These are phyloP conservation scores for Dorcoceras hygrometricum DNA, from an alignment of 257 asterid genomes.

Conservation along the genomic window DNA sequence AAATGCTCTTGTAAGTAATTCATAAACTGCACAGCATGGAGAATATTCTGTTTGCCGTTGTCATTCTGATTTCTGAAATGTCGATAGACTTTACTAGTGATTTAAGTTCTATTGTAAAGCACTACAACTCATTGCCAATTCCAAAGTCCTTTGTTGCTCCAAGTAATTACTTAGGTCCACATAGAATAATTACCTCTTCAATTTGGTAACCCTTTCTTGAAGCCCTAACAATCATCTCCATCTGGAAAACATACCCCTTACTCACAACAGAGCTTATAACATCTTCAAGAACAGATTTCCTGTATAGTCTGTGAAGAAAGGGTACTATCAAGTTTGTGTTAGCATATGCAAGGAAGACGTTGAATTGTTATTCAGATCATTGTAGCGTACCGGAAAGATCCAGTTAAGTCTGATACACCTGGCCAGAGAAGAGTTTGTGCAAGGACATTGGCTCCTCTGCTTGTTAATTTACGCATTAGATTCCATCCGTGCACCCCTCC, in stretches of 20 bases:
- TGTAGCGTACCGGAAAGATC: constrained; percentile 82
- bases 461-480: constrained; percentile 92
- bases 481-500: constrained; percentile 99
- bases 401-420: constrained; percentile 97
- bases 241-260: constrained; percentile 97
- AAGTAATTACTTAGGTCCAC: too few species aligned
- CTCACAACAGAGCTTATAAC: constrained; percentile 91
- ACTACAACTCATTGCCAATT: neutral
- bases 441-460: constrained; percentile 99
- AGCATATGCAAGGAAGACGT: constrained; percentile 1
- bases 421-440: constrained; percentile 99
- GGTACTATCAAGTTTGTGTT: constrained; percentile 12
- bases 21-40: neutral
- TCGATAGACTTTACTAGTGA: neutral
- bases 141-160: neutral
- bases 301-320: constrained; percentile 59
- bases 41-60: neutral
- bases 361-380: constrained; percentile 6
- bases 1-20: neutral
- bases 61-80: neutral
- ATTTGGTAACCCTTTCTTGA: constrained; percentile 81
- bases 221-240: constrained; percentile 99
- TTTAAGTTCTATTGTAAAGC: too few species aligned
- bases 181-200: constrained; percentile 67
- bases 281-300: constrained; percentile 86